Evolutionary conservation across 768 basidiomycete genomes (phyloP).

Genomic region (Tulasnella sp.): DNA sequence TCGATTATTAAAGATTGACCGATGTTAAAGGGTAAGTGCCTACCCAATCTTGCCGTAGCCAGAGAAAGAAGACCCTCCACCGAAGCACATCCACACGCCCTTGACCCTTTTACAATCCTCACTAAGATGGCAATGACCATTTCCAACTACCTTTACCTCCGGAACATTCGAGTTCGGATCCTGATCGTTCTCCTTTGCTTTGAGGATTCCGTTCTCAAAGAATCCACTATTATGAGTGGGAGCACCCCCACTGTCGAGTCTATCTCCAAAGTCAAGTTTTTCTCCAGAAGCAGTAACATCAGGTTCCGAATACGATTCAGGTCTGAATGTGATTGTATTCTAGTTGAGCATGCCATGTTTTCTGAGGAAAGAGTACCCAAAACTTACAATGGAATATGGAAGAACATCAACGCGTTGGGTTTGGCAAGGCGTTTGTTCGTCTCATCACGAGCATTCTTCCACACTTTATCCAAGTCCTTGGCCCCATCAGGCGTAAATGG

Average conservation of each 20-base stretch:
- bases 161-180: conserved; percentile 33
- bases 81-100: conserved; percentile 87
- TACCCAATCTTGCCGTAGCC: conserved; percentile 70
- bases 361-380: neutral
- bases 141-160: conserved; percentile 68
- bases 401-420: conserved; percentile 94
- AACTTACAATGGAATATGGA: conserved; percentile 86
- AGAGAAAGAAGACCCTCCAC: conserved; percentile 65
- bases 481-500: conserved; percentile 71
- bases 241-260: conserved; percentile 45
- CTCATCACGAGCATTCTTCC: conserved; percentile 26
- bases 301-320: conserved; percentile 57
- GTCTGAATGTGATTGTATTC: conserved; percentile 29
- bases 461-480: conserved; percentile 53
- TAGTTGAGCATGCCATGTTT: neutral
- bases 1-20: conserved; percentile 13
- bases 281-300: conserved; percentile 45
- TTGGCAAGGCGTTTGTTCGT: conserved; percentile 58
- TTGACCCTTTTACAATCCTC: conserved; percentile 77
- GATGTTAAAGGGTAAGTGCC: conserved; percentile 19
- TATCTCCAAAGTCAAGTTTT: conserved; percentile 57
- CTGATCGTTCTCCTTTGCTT: conserved; percentile 58
- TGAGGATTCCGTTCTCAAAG: conserved; percentile 67
- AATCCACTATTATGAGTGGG: conserved; percentile 67
- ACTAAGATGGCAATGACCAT: conserved; percentile 85